Base-by-base conservation (phyloP, 2,329 filamentous ascomycete species). In the Keithomyces neogunnii region DNA sequence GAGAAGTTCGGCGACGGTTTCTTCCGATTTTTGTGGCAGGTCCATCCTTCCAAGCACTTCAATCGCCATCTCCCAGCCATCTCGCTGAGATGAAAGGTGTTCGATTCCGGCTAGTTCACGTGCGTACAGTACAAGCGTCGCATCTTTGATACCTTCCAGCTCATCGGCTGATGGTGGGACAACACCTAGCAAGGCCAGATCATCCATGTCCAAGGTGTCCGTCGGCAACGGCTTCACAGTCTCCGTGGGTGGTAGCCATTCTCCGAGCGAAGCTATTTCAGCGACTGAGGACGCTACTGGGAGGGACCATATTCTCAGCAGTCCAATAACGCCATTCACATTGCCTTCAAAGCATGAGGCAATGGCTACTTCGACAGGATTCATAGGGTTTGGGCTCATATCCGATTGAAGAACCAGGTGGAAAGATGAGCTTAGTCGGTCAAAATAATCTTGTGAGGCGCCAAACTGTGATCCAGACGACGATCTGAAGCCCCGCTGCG, bases 61-160 rank as follows among this genome's bases (percentile, higher is more conserved):
- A 43, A 96, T 83, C 0, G 90, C 87, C 62, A 96, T 71, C 69
- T 96, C 89, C 92, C 92, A 97, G 7, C 92, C 91, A 59, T 91
- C 85, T 38, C 78, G 73, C 11, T 68, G 62, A 3, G 69, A 60
- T 1, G 69, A 70, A 45, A 82, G 63, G 28, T 75, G 71, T 50
- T 77, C 73, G 55, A 76, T 75, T 54, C 75, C 76, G 33, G 85
- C 75, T 26, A 92, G 66, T 29, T 79, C 76, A 48, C 84, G 77
- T 0, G 92, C 87, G 66, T 96, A 97, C 46, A 81, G 73, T 5
- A 85, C 78, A 5, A 96, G 74, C 3, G 92, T 82, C 35, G 86
- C 84, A 64, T 96, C 90, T 63, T 92, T 90, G 55, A 84, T 82
- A 6, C 89, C 75, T 54, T 82, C 77, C 46, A 77, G 63, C 57